Evolutionary conservation across 2,329 filamentous ascomycete genomes (phyloP), one percentile per base, ranked within the genome.

Genomic region (Monascus ruber): DNA sequence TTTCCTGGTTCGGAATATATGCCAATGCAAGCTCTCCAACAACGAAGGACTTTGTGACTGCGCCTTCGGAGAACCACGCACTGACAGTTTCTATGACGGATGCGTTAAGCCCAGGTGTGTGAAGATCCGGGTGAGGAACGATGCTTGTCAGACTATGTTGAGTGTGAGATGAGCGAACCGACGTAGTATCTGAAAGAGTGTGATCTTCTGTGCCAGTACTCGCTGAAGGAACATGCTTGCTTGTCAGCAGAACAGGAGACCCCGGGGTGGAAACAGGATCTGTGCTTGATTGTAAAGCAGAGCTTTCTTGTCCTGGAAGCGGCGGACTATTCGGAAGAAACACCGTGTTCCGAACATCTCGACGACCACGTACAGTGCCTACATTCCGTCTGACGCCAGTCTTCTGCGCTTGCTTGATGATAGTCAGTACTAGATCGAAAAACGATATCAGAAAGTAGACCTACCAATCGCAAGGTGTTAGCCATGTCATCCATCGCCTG

Each of bases 1-100:
- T 38, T 24, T 50, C 52, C 11, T 56, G 40, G 39, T 50, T 34
- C 31, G 55, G 42, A 46, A 91, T 91, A 59, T 88, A 88, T 24
- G 81, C 78, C 47, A 98, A 76, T 3, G 89, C 91, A 49, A 98
- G 79, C 64, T 98, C 89, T 42, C 91, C 91, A 34, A 81, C 78
- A 24, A 95, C 77, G 42, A 81, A 82, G 9, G 81, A 79, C 36
- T 77, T 80, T 46, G 77, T 83, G 7, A 88, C 65, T 8, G 69
- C 70, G 6, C 85, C 84, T 28, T 81, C 75, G 41, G 88, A 81
- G 56, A 95, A 93, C 38, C 77, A 78, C 9, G 84, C 85, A 44
- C 79, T 91, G n/a, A 96, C 78, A 0, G 83, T 91, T 61, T 98
- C 91, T 37, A 96, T 83, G 40, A 96, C 75, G 9, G 89, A 96